Percentiles rank a stretch among this genome's conserved stretches.
These are phyloP conservation scores for Prunus armeniaca DNA, from an alignment of 306 rosid genomes.

Conservation along the genomic window DNA sequence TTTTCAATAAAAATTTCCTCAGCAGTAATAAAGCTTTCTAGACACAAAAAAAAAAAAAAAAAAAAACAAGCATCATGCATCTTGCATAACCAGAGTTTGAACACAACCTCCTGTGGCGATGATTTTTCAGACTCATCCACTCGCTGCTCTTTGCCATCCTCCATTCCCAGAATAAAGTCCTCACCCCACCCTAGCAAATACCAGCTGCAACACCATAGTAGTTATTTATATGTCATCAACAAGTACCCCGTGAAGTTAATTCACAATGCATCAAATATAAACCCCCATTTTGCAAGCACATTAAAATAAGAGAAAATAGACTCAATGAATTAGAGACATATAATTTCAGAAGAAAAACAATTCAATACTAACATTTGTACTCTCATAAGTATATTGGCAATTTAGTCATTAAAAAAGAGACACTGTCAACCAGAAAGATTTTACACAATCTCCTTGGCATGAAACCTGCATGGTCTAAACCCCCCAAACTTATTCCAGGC, in stretches of 20 bases:
- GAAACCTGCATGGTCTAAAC: neutral
- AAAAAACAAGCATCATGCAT: neutral
- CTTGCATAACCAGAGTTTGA: conserved; percentile 9
- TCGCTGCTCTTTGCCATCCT: conserved; percentile 48
- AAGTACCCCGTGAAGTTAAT: neutral
- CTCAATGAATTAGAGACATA: neutral
- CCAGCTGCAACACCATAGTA: conserved; percentile 29
- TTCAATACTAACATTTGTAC: neutral
- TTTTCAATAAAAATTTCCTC: neutral
- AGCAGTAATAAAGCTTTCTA: neutral
- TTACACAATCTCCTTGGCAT: neutral
- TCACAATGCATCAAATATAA: neutral
- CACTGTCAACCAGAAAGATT: neutral
- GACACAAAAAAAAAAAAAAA: too few species aligned
- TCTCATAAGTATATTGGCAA: neutral
- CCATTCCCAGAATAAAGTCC: conserved; percentile 49
- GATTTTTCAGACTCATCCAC: conserved; percentile 36
- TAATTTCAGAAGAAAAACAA: neutral
- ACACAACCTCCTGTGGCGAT: conserved; percentile 57
- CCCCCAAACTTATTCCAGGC: neutral
- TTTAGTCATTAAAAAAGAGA: neutral
- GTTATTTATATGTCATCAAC: neutral
- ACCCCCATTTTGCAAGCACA: neutral
- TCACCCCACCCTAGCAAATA: conserved; percentile 28
- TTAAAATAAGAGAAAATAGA: neutral